Conservation (phyloP, 345 rosid genomes). For the Melastoma malabathricum region DNA sequence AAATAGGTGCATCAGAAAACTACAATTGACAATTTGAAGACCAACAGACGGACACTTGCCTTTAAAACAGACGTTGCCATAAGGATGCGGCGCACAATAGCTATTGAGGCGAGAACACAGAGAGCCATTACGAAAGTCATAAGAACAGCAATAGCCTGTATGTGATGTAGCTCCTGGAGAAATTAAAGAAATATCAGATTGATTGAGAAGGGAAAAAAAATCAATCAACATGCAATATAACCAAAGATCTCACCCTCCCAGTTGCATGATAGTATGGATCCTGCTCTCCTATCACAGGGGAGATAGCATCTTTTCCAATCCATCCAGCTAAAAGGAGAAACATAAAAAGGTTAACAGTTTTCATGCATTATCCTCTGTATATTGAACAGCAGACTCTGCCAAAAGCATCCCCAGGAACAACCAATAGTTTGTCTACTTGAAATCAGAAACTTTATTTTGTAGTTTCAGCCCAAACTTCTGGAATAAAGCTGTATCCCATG, state of each 20-base stretch:
- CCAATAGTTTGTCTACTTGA: no score
- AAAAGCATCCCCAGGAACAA: neutral
- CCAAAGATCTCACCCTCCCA: constrained; percentile 57
- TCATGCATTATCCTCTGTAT: neutral
- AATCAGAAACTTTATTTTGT: no score
- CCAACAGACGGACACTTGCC: constrained; percentile 26
- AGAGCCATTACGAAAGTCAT: constrained; percentile 70
- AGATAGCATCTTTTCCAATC: constrained; percentile 82
- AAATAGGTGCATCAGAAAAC: no score
- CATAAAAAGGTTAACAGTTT: constrained; percentile 9
- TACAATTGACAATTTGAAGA: neutral
- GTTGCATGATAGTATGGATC: constrained; percentile 67
- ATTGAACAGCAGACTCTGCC: neutral
- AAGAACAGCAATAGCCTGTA: constrained; percentile 56
- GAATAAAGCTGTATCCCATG: no score
- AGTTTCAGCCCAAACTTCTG: no score
- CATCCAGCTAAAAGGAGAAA: constrained; percentile 63
- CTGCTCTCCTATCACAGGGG: constrained; percentile 77
- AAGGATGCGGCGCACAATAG: constrained; percentile 82
- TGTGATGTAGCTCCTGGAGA: constrained; percentile 64
- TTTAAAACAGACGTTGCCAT: constrained; percentile 96
- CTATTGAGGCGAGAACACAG: constrained; percentile 76
- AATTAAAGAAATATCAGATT: constrained; percentile 14
- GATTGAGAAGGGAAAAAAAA: constrained; percentile 4
- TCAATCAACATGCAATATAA: constrained; percentile 1